Evolutionary conservation across 768 basidiomycete species (phyloP).

Genomic region (Leucosporidium yakuticum): DNA sequence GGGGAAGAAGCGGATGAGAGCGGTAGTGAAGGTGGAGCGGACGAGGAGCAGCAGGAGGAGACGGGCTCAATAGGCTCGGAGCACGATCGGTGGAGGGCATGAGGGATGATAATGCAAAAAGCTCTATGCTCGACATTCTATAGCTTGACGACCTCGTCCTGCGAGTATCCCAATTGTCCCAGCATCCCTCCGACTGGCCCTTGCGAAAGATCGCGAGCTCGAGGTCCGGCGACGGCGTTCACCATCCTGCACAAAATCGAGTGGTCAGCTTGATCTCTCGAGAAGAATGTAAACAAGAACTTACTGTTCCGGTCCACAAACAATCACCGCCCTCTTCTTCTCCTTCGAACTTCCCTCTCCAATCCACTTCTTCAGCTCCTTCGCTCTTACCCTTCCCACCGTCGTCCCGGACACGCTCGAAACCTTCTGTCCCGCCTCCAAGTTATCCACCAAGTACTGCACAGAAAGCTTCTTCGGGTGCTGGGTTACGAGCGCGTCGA

Average conservation of each 20-base stretch:
- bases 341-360: slow-evolving; percentile 4
- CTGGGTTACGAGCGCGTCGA: neutral
- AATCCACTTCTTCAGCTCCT: slow-evolving; percentile 14
- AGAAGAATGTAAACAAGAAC: neutral
- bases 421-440: neutral
- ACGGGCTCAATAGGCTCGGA: neutral
- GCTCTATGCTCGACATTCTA: slow-evolving; percentile 7
- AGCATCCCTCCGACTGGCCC: slow-evolving; percentile 35
- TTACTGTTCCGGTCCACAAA: slow-evolving; percentile 38
- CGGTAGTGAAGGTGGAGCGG: slow-evolving; percentile 13
- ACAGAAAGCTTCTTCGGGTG: neutral
- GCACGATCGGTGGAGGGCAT: neutral
- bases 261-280: neutral
- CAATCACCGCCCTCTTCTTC: slow-evolving; percentile 19
- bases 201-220: slow-evolving; percentile 29
- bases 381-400: slow-evolving; percentile 11
- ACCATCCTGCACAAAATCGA: slow-evolving; percentile 24
- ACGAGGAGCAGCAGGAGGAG: slow-evolving; percentile 30
- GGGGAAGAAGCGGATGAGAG: neutral
- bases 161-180: slow-evolving; percentile 25
- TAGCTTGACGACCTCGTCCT: slow-evolving; percentile 32
- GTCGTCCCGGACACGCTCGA: neutral
- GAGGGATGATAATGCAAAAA: neutral
- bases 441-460: slow-evolving; percentile 25
- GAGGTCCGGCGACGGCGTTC: slow-evolving; percentile 31